Evolutionary conservation across 208 protist genomes (phyloP).

Genomic region (Jaenimonas drosophilae): DNA sequence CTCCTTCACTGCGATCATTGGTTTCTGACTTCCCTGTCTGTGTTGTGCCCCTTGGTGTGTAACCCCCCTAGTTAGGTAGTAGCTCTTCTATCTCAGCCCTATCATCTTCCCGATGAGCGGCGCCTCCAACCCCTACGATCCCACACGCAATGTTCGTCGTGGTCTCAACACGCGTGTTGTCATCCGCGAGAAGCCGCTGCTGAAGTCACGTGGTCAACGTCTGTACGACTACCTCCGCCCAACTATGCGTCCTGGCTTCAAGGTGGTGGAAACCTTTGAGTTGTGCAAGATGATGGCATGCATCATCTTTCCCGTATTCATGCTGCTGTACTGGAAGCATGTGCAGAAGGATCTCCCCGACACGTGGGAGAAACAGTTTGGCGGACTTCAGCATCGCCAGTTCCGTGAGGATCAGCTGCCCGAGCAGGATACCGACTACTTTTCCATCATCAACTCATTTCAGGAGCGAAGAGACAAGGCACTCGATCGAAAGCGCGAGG

Average conservation of each 20-base stretch:
- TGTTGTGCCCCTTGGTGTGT: too few relatives aligned
- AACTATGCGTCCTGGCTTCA: conserved; percentile 46
- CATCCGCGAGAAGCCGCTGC: conserved; percentile 64
- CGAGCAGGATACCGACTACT: conserved; percentile 66
- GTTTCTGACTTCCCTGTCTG: too few relatives aligned
- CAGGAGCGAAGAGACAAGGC: conserved; percentile 58
- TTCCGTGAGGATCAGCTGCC: conserved; percentile 52
- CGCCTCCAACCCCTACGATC: conserved; percentile 60
- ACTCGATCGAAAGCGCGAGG: conserved; percentile 52
- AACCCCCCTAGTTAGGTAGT: too few relatives aligned
- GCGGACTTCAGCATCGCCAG: conserved; percentile 62
- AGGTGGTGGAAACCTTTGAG: conserved; percentile 52
- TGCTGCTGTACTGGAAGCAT: conserved; percentile 74
- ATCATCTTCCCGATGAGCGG: too few relatives aligned
- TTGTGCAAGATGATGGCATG: conserved; percentile 68
- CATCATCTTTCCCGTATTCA: conserved; percentile 68
- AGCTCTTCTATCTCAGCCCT: too few relatives aligned
- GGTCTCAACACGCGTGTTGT: conserved; percentile 50
- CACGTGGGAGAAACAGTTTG: conserved; percentile 71
- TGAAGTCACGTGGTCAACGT: conserved; percentile 67
- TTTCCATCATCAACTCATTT: conserved; percentile 74
- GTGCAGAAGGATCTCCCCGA: conserved; percentile 60
- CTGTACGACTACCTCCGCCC: conserved; percentile 47
- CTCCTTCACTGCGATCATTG: too few relatives aligned
- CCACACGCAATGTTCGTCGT: conserved; percentile 46